Conservation (phyloP, 495 filamentous ascomycete species). For the Aspergillus heteromorphus region DNA sequence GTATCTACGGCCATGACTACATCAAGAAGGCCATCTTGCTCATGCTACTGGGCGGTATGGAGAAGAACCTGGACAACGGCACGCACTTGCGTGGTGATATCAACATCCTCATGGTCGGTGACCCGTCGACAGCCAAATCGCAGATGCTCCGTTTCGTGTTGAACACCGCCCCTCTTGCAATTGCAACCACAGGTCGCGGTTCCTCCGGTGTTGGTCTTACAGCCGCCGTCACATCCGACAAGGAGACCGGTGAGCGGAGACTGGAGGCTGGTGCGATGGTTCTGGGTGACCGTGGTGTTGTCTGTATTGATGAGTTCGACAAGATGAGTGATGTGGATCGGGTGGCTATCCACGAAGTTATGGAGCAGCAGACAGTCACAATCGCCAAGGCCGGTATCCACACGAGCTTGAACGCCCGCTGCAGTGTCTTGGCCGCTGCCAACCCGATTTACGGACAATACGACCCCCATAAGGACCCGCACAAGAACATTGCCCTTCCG, state of each 20-base stretch:
- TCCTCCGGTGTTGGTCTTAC: constrained; percentile 98
- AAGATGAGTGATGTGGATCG: constrained; percentile 99
- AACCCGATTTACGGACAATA: constrained; percentile 99
- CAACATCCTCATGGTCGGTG: constrained; percentile 99
- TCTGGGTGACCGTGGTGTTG: constrained; percentile 90
- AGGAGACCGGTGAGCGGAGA: constrained; percentile 93
- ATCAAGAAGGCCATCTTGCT: constrained; percentile 98
- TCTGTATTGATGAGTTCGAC: constrained; percentile 99
- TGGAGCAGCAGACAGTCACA: constrained; percentile 99
- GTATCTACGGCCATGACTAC: constrained; percentile 95
- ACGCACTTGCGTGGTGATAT: constrained; percentile 98
- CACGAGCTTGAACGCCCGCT: constrained; percentile 93
- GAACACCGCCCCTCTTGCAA: constrained; percentile 94
- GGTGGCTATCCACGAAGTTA: constrained; percentile 99
- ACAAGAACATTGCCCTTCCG: constrained; percentile 95
- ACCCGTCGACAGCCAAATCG: constrained; percentile 97
- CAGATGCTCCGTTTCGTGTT: constrained; percentile 95
- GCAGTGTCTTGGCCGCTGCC: constrained; percentile 92
- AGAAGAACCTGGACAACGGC: constrained; percentile 98
- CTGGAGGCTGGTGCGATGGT: constrained; percentile 99
- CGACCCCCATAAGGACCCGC: constrained; percentile 96
- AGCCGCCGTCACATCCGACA: constrained; percentile 91
- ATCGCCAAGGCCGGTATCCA: constrained; percentile 99
- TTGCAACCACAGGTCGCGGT: constrained; percentile 94
- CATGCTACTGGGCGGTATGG: constrained; percentile 96